A percentile compares a stretch with the other conserved stretches of the same genome.
Evolutionary conservation across 768 basidiomycete species (phyloP).

Genomic region (Termitomyces sp.): DNA sequence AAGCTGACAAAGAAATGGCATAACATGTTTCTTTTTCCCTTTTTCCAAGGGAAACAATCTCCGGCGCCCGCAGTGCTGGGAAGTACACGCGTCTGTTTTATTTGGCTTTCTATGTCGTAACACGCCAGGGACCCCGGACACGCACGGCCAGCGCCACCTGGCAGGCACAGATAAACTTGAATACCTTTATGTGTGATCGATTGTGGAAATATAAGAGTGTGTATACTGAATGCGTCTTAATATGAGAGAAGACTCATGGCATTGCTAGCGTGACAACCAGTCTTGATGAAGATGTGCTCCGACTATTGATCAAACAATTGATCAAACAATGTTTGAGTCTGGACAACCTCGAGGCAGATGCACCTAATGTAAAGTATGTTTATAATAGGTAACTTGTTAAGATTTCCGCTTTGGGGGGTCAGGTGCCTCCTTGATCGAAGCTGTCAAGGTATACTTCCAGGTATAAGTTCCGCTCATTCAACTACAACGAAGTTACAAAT

Average conservation of each 20-base stretch:
- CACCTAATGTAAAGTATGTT: too few species aligned
- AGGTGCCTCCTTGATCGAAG: constrained; percentile 34
- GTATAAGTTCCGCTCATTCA: constrained; percentile 54
- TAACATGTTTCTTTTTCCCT: too few species aligned
- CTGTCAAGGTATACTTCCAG: constrained; percentile 38
- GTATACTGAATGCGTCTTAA: too few species aligned
- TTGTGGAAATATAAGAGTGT: too few species aligned
- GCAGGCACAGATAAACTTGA: constrained; percentile 7
- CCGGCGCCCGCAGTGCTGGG: too few species aligned
- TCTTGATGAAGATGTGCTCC: neutral
- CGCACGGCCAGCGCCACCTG: constrained; percentile 14
- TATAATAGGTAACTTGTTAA: neutral
- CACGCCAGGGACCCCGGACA: constrained; percentile 19
- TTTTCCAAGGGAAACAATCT: too few species aligned
- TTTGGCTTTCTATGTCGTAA: constrained; percentile 12
- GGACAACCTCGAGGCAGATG: neutral
- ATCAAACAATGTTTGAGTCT: neutral
- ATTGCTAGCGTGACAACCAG: neutral
- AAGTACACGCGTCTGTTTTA: constrained; percentile 39
- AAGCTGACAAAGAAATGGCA: too few species aligned
- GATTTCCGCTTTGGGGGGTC: constrained; percentile 23
- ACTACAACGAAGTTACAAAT: constrained; percentile 37
- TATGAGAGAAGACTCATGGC: too few species aligned
- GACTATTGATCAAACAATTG: neutral
- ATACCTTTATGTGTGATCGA: neutral